Evolutionary conservation across 2,329 filamentous ascomycete species (phyloP).

Genomic region (Aureobasidium sp.): DNA sequence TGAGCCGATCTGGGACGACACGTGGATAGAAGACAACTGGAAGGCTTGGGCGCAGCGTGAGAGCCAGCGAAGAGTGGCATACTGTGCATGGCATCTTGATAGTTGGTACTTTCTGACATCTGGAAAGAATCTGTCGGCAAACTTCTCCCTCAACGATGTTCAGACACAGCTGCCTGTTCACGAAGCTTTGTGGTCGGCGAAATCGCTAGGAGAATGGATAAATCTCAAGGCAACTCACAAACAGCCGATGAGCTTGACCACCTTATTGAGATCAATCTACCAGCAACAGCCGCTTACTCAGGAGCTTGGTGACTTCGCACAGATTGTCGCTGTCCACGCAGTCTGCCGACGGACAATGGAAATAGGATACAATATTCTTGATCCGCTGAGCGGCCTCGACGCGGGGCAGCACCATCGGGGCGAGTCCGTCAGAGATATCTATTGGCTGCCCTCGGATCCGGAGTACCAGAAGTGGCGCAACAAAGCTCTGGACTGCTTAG

Average conservation of each 20-base stretch:
- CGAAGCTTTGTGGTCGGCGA: conserved; percentile 1
- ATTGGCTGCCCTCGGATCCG: conserved; percentile 7
- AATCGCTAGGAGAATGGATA: background rate
- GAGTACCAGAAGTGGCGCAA: conserved; percentile 14
- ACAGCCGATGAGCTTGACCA: background rate
- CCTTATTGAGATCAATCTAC: background rate
- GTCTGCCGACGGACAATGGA: background rate
- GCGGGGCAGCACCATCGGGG: background rate
- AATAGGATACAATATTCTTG: background rate
- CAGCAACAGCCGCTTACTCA: conserved; percentile 1
- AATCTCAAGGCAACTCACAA: background rate
- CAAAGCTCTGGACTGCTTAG: conserved; percentile 14
- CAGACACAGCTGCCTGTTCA: conserved; percentile 4
- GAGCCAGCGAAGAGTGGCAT: conserved; percentile 4
- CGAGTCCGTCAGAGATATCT: conserved; percentile 2
- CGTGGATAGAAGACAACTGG: background rate
- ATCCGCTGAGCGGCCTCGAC: background rate
- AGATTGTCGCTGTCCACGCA: background rate
- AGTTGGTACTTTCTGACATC: background rate
- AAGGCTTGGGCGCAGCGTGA: background rate
- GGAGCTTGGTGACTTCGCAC: background rate
- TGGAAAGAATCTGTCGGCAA: background rate
- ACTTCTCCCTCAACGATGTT: background rate
- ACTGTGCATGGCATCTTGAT: conserved; percentile 6
- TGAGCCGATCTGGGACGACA: background rate